Evolutionary conservation across 306 rosid species (phyloP), one percentile per base, ranked within the genome.

Genomic region (Casuarina cunninghamiana): DNA sequence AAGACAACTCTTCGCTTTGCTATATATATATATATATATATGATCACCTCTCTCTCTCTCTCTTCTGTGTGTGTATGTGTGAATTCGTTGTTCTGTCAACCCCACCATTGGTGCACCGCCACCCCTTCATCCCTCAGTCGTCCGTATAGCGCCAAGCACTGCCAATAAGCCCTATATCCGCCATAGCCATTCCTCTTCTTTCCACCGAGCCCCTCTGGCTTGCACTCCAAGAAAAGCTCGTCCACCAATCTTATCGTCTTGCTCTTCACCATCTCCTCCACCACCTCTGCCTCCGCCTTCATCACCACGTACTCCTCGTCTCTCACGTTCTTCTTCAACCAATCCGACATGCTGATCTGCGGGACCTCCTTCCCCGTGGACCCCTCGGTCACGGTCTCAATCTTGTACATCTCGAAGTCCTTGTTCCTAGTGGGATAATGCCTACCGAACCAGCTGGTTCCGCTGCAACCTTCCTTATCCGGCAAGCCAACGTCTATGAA

Each of bases 41-140:
- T 21, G 26, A 65, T 67, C 66, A 46, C 44, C 51, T 71, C 78
- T 19, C 75, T 7, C n/a, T 41, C 69, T 58, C 53, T 55, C 45
- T 48, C 13, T 45, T 26, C 32, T 26, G 32, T 26, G 32, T 26
- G 32, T 26, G 32, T 26, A 26, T 26, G 49, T 75, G 51, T 49
- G 35, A 48, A 21, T 61, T n/a, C n/a, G 12, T 10, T 32, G 39
- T 68, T 68, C 72, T 48, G 42, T 83, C 65, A 91, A 78, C 92
- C 97, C 96, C 97, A 91, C 98, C 98, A 93, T 13, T 93, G 98
- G 69, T 93, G 97, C 73, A 93, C 98, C 8, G 97, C 98, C 5
- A 93, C 93, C 54, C 98, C 97, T 81, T 90, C 92, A 53, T 93
- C 98, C 19, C 91, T 86, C 13, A 93, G 86, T 72, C 73, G 86